Base-by-base conservation (phyloP, 2,329 filamentous ascomycete genomes). In the Ilyonectria destructans region DNA sequence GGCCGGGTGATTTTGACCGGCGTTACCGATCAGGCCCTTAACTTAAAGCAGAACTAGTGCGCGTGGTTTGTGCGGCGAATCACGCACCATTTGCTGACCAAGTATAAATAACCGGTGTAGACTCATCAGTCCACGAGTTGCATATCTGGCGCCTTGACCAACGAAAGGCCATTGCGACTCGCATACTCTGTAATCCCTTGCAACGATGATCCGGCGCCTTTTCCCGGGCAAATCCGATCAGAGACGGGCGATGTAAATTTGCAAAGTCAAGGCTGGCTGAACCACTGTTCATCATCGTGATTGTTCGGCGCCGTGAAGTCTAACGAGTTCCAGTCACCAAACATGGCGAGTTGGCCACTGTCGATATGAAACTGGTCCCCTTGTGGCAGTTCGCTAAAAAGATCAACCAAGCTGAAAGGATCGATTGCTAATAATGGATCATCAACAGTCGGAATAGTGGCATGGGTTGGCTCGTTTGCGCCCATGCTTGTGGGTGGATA, bases 191-290 rank as follows among this genome's bases (percentile, higher is more conserved):
- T 23, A 23, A 23, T 23, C 21, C 23, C 4, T 23, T 23, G 23
- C 23, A 23, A 23, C 3, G 2, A 23, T 23, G 23, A 23, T 23
- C 23, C 2, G 23, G 23, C 23, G 23, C 23, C 23, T 23, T 23
- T 23, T 23, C 23, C 2, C 23, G 5, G 26, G 26, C 4, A 26
- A 26, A 26, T 1, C 4, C 26, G 5, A 26, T 26, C 26, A 26
- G 26, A 6, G 26, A 26, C 26, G 26, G 26, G 26, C 26, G 26
- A 6, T 43, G 40, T 43, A 15, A 52, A 31, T 31, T 31, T 31
- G 17, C 8, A n/a, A 52, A 52, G 49, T 52, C 23, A 52, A 17
- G 29, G 49, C 17, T 52, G 49, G 12, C 23, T n/a, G 49, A 52
- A 52, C 49, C 49, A 52, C 5, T 26, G 26, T 26, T 26, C 26